phyloP scores from a whole-genome alignment of 352 stramenopile species.

The Globisporangium emineosum region DNA sequence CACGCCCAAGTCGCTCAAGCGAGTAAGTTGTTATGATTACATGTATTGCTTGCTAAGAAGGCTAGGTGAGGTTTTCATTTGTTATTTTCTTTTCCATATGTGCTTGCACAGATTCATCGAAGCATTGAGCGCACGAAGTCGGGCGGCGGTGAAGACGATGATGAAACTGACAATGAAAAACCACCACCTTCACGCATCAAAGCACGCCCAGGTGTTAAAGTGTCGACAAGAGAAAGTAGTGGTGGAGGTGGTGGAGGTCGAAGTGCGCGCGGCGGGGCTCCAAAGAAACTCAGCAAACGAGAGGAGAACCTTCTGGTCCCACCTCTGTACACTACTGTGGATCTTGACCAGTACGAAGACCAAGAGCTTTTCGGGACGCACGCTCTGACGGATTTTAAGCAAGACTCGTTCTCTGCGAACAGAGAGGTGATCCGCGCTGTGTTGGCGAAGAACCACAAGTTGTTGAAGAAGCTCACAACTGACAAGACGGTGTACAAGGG shows the following conservation, averaged over 20 bases:
- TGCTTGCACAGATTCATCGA: conserved; percentile 22
- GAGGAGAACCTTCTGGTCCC: conserved; percentile 46
- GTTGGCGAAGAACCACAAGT: conserved; percentile 64
- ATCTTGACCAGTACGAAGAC: conserved; percentile 57
- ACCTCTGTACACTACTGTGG: conserved; percentile 42
- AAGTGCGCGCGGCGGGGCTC: conserved; percentile 17
- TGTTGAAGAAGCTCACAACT: conserved; percentile 61
- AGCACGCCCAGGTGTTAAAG: conserved; percentile 17
- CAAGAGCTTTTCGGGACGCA: conserved; percentile 49
- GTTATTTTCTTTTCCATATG: not conserved
- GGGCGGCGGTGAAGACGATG: conserved; percentile 28
- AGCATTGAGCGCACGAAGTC: conserved; percentile 35
- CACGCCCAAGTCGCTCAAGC: conserved; percentile 56
- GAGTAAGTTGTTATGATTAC: conserved; percentile 24
- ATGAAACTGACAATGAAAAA: conserved; percentile 54
- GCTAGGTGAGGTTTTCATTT: not conserved
- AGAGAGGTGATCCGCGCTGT: conserved; percentile 72
- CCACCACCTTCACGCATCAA: conserved; percentile 35
- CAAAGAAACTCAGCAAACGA: conserved; percentile 27
- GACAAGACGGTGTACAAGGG: conserved; percentile 41
- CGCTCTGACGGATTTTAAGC: conserved; percentile 29
- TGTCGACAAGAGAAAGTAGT: not conserved
- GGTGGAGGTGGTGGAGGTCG: conserved; percentile 12
- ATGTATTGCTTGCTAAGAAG: not conserved
- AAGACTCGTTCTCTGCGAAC: conserved; percentile 48